Evolutionary conservation across 345 rosid species (phyloP).

Genomic region (Euclidium syriacum): DNA sequence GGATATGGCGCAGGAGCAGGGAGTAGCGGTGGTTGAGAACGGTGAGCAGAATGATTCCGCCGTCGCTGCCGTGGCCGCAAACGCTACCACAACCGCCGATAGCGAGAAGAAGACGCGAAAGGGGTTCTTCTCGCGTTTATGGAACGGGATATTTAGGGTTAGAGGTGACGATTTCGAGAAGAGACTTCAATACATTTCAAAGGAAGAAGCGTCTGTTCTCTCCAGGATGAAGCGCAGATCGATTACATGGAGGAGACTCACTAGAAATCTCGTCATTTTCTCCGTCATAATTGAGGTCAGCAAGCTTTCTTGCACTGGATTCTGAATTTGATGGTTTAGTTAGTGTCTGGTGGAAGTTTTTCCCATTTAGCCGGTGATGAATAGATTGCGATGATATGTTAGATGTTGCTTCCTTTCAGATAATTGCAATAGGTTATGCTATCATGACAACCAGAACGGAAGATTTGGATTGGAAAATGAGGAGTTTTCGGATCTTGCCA

Average conservation of each 20-base stretch:
- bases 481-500: conserved; percentile 59
- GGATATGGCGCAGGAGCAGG: conserved; percentile 40
- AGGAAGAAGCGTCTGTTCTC: conserved; percentile 74
- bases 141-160: conserved; percentile 57
- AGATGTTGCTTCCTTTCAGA: conserved; percentile 33
- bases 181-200: conserved; percentile 71
- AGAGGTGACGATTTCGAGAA: conserved; percentile 84
- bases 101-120: conserved; percentile 40
- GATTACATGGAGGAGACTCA: conserved; percentile 54
- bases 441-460: conserved; percentile 52
- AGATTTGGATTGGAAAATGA: conserved; percentile 66
- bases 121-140: conserved; percentile 67
- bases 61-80: conserved; percentile 3
- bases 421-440: conserved; percentile 65
- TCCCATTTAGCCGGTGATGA: no score
- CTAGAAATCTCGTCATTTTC: conserved; percentile 55
- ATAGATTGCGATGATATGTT: not conserved
- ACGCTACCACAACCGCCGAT: not conserved
- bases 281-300: conserved; percentile 68
- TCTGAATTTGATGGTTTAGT: not conserved
- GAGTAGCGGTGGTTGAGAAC: conserved; percentile 25
- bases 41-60: conserved; percentile 33
- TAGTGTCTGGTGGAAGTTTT: not conserved
- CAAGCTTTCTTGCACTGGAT: not conserved
- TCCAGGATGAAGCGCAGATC: conserved; percentile 65